A percentile compares a stretch with the other conserved stretches of the same genome.
Evolutionary conservation across 2,329 filamentous ascomycete species (phyloP).

Genomic region (Trichophaea hybrida): DNA sequence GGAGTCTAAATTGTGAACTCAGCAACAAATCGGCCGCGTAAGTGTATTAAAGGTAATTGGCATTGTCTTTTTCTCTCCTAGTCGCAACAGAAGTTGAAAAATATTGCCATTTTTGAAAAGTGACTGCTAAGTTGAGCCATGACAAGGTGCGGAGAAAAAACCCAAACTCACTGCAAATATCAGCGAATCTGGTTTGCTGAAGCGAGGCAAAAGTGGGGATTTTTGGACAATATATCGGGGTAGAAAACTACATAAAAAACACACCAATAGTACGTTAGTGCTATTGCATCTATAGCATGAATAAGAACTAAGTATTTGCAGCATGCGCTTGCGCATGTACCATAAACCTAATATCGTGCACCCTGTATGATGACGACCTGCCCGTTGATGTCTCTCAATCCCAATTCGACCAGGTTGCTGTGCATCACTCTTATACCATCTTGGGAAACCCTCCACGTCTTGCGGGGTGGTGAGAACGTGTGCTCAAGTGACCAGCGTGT

Average conservation of each 20-base stretch:
- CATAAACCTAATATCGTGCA: conserved; percentile 6
- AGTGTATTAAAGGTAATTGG: no score
- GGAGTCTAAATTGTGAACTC: no score
- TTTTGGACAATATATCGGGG: neutral
- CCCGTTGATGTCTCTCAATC: neutral
- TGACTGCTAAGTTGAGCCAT: no score
- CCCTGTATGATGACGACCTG: conserved; percentile 6
- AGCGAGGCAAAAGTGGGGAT: conserved; percentile 6
- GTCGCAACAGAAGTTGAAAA: no score
- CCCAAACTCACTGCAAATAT: neutral
- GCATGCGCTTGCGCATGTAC: conserved; percentile 4
- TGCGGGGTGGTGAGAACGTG: neutral
- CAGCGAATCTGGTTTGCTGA: conserved; percentile 6
- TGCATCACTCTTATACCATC: neutral
- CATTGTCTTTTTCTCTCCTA: no score
- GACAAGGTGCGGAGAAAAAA: neutral
- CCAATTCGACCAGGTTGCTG: conserved; percentile 5
- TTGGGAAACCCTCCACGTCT: neutral
- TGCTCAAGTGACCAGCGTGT: conserved; percentile 1
- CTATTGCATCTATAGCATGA: neutral
- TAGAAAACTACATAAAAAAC: neutral
- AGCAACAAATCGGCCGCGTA: no score
- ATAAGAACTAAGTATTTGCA: neutral
- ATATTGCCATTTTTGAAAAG: no score
- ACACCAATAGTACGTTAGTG: neutral